These are phyloP conservation scores for Eragrostis curvula DNA, from an alignment of 176 grass and related monocot species.

Conservation along the genomic window DNA sequence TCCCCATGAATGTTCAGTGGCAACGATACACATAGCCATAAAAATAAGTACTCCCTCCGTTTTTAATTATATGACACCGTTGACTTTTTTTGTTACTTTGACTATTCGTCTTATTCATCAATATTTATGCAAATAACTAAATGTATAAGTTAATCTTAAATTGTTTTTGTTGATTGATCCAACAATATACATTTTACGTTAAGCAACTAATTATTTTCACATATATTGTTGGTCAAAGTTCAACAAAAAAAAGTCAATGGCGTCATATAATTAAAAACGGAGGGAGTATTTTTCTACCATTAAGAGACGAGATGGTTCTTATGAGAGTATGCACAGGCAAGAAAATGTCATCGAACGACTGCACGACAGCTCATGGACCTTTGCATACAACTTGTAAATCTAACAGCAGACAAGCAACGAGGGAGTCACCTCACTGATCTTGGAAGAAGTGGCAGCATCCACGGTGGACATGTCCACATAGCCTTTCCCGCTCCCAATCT, in stretches of 20 bases:
- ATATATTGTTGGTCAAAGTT: too few relatives aligned
- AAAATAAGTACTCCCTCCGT: too few relatives aligned
- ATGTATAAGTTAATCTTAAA: too few relatives aligned
- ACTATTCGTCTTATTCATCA: too few relatives aligned
- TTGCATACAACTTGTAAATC: neutral
- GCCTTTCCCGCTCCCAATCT: constrained; percentile 77
- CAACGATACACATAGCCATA: neutral
- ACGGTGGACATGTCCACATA: constrained; percentile 99
- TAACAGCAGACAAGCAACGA: neutral
- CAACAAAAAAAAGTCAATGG: too few relatives aligned
- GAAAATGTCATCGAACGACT: neutral
- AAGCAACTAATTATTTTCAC: too few relatives aligned
- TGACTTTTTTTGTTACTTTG: too few relatives aligned
- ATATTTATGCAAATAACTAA: too few relatives aligned
- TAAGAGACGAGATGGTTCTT: neutral
- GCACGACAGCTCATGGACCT: neutral
- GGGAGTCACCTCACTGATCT: constrained; percentile 75
- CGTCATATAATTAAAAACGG: too few relatives aligned
- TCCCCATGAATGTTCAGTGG: neutral
- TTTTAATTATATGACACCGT: too few relatives aligned
- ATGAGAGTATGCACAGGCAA: neutral
- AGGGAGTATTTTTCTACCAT: neutral
- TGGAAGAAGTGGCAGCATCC: constrained; percentile 81
- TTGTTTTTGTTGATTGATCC: too few relatives aligned
- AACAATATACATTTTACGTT: too few relatives aligned